Conservation (phyloP, 768 basidiomycete genomes). For the Leccinum olivaceopallidum region DNA sequence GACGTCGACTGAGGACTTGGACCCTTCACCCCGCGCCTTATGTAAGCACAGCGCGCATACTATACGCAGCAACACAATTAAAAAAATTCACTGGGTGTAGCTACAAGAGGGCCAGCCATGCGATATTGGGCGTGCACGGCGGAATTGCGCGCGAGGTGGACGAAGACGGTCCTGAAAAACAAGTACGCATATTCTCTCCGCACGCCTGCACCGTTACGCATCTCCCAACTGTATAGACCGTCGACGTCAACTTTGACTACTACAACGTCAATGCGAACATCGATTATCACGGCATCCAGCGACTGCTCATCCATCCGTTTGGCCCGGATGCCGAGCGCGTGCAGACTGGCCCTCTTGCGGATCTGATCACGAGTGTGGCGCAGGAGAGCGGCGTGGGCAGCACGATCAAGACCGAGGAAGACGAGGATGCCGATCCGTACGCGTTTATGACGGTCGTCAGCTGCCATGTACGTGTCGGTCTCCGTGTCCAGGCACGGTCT, state of each 20-base stretch:
- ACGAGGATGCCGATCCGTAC: no score
- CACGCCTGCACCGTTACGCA: background rate
- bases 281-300: constrained; percentile 87
- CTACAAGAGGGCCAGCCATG: no score
- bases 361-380: constrained; percentile 75
- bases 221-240: constrained; percentile 3
- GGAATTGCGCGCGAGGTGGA: constrained; percentile 11
- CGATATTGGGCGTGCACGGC: no score
- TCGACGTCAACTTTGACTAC: constrained; percentile 71
- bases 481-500: background rate
- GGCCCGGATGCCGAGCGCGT: constrained; percentile 71
- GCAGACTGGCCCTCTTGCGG: constrained; percentile 71
- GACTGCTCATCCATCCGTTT: constrained; percentile 69
- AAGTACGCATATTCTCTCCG: constrained; percentile 33
- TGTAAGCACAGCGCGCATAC: no score
- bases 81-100: no score
- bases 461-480: no score
- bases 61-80: no score
- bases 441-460: no score
- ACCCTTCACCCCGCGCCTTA: no score
- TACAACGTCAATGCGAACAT: constrained; percentile 80
- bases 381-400: constrained; percentile 57
- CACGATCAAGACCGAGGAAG: no score
- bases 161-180: constrained; percentile 37
- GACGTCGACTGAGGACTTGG: no score